Evolutionary conservation across 495 filamentous ascomycete genomes (phyloP), one percentile per base, ranked within the genome.

Genomic region (Penicillium egyptiacum): DNA sequence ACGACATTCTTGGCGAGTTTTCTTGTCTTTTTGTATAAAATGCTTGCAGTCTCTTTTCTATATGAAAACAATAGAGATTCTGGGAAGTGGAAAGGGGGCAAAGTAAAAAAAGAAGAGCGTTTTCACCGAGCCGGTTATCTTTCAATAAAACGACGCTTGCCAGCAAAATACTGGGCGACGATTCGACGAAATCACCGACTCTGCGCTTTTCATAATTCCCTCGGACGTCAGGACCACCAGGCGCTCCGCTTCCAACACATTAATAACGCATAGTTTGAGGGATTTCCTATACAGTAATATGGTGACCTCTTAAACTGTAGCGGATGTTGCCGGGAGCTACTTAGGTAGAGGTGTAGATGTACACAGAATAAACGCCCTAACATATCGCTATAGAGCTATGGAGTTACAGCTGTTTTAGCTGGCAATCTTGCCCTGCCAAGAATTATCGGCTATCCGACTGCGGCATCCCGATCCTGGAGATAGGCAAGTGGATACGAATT

Each of bases 1-100:
- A 82, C 16, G 75, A 80, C 79, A 81, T 82, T 42, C 56, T 74
- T 68, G 58, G 52, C 58, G 35, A 17, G 7, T 39, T 2, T 17
- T 39, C 43, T 44, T 3, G 16, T 12, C 19, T 35, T 50, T 20
- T 23, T 16, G 16, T 39, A 39, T 8, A 39, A 9, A 17, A 39
- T 17, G n/a, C 10, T 33, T 33, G 7, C 26, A 28, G 26, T 8
- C 16, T n/a, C 35, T 17, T 17, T 39, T 9, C 6, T 28, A n/a
- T n/a, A 50, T 25, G 20, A 40, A n/a, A 28, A 28, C 9, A 17
- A 20, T 28, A 31, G 39, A 43, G 25, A n/a, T 7, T 26, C 3
- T 39, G 45, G 47, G 31, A 43, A 55, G 45, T 20, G 37, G 45
- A 26, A 45, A 45, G 50, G 44, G 23, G 23, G 9, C 7, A 26